Conservation (phyloP, 139 green algal genomes). For the Chlamydomonas eustigma region DNA sequence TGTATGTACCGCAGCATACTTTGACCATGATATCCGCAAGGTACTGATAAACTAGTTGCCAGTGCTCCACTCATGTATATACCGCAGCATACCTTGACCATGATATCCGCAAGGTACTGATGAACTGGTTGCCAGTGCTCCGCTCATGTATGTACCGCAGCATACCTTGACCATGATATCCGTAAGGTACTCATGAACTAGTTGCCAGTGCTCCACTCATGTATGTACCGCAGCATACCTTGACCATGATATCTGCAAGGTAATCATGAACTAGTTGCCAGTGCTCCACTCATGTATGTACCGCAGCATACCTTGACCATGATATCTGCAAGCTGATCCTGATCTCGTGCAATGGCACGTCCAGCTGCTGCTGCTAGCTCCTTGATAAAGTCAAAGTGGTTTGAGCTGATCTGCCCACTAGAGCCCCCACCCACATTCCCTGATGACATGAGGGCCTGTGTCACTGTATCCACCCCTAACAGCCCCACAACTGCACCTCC, state of each 20-base stretch:
- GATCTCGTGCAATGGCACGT: neutral
- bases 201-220: too few species aligned
- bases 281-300: too few species aligned
- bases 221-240: conserved; percentile 4
- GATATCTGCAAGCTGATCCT: conserved; percentile 7
- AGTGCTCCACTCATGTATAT: too few species aligned
- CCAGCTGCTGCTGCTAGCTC: neutral
- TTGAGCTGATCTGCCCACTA: neutral
- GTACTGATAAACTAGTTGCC: too few species aligned
- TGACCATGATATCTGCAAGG: conserved; percentile 13
- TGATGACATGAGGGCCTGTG: neutral
- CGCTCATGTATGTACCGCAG: too few species aligned
- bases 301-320: conserved; percentile 10
- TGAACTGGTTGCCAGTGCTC: too few species aligned
- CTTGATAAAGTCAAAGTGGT: neutral
- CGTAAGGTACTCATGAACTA: too few species aligned
- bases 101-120: too few species aligned
- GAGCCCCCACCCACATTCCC: neutral
- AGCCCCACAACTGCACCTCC: conserved; percentile 32
- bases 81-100: too few species aligned
- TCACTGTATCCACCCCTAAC: conserved; percentile 28
- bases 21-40: too few species aligned
- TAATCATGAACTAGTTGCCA: neutral
- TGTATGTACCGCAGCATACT: too few species aligned
- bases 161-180: too few species aligned